Conservation (phyloP, 2,329 filamentous ascomycete genomes). For the Pyricularia sp. region DNA sequence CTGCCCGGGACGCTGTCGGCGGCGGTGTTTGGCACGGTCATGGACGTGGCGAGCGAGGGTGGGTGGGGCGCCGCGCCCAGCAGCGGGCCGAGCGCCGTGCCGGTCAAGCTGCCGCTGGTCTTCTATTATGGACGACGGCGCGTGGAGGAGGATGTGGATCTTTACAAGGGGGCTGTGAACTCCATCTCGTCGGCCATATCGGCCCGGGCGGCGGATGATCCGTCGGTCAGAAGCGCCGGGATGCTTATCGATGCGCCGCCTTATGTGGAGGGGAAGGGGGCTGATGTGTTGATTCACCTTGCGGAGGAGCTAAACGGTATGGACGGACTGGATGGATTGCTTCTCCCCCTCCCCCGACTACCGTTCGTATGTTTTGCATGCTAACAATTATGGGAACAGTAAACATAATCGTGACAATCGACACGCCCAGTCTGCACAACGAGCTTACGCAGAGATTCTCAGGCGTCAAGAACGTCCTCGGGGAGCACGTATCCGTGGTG, state of each 20-base stretch:
- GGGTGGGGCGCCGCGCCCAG: slow-evolving; percentile 88
- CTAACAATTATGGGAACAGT: slow-evolving; percentile 37
- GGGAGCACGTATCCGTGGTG: slow-evolving; percentile 66
- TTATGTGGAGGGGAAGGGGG: slow-evolving; percentile 48
- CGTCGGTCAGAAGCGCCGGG: slow-evolving; percentile 60
- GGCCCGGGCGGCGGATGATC: slow-evolving; percentile 68
- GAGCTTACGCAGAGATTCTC: slow-evolving; percentile 65
- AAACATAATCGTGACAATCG: slow-evolving; percentile 73
- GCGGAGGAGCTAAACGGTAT: slow-evolving; percentile 44
- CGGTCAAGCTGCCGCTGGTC: slow-evolving; percentile 84
- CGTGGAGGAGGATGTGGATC: slow-evolving; percentile 60
- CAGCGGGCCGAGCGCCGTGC: slow-evolving; percentile 77
- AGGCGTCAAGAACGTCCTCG: slow-evolving; percentile 41
- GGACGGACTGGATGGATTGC: slow-evolving; percentile 5
- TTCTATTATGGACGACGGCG: slow-evolving; percentile 75
- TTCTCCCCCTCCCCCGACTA: background rate
- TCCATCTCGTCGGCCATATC: slow-evolving; percentile 71
- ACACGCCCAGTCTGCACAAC: slow-evolving; percentile 65
- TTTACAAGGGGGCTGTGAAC: slow-evolving; percentile 68
- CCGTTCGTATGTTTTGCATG: slow-evolving; percentile 27
- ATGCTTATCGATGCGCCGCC: slow-evolving; percentile 81
- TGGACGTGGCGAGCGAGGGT: slow-evolving; percentile 72
- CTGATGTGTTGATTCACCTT: slow-evolving; percentile 76
- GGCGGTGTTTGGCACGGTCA: slow-evolving; percentile 74
- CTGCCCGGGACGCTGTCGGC: slow-evolving; percentile 77